These are phyloP conservation scores for Dentiscutata heterogama DNA, from an alignment of 371 early-diverging fungal species.

Conservation along the genomic window DNA sequence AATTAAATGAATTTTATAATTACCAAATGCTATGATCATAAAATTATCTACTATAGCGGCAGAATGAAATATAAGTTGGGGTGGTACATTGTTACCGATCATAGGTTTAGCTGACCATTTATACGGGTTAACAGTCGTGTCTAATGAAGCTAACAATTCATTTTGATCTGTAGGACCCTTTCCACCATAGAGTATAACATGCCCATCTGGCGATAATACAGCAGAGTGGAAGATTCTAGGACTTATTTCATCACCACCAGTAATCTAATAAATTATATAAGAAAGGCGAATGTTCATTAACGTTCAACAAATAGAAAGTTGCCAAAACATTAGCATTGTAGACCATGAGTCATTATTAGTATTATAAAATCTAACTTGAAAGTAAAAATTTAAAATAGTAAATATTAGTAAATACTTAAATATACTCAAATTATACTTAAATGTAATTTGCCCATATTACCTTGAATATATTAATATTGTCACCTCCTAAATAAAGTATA, in stretches of 20 bases:
- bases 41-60: background rate
- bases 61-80: background rate
- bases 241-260: background rate
- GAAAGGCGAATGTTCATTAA: too few relatives aligned
- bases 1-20: background rate
- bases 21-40: constrained; percentile 15
- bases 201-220: background rate
- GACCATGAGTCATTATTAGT: background rate
- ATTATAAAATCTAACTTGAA: background rate
- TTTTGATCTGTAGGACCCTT: background rate
- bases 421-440: too few relatives aligned
- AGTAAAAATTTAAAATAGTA: too few relatives aligned
- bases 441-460: too few relatives aligned
- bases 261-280: background rate
- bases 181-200: background rate
- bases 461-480: too few relatives aligned
- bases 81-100: background rate
- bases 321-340: background rate
- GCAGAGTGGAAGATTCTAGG: background rate
- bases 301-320: too few relatives aligned
- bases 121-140: background rate
- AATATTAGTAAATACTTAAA: too few relatives aligned
- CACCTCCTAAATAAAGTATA: constrained; percentile 28
- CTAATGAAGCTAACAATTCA: background rate
- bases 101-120: background rate